Base-by-base conservation (phyloP, 139 green algal species). In the Deuterostichococcus epilithicus region DNA sequence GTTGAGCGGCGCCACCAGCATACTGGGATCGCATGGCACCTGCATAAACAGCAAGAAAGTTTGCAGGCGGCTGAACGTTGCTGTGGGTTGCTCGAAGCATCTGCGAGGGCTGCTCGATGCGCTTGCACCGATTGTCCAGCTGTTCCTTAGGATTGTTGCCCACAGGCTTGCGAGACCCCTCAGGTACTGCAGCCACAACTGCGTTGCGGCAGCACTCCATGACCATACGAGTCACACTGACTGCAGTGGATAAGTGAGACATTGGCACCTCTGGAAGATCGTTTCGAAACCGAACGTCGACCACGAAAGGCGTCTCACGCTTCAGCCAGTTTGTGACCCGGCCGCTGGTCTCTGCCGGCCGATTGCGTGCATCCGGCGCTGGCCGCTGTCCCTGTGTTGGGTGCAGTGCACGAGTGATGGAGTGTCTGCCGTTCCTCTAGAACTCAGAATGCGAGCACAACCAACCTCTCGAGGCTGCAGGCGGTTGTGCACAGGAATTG, bases 1-100 rank as follows among this genome's bases (percentile, higher is more conserved):
- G 58, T 88, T 45, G 6, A 86, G 77, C 3, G 83, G 80, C 0
- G 78, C 73, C 38, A 94, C 76, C 30, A 94, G 80, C 81, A 94
- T 82, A 76, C 92, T 93, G 69, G 90, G 90, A 71, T 93, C 90
- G 25, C 83, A 86, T 3, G 90, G 88, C 69, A 93, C 86, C 85
- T 91, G 83, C 39, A 73, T 42, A 33, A n/a, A 2, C 18, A 1
- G 39, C 74, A 78, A 5, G 1, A 67, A 22, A 47, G 30, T 32
- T 33, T 38, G 4, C 10, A 44, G 30, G n/a, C 0, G 28, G 4
- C 28, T 25, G 68, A 10, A 42, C 37, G 20, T 76, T 13, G 15
- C 65, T 67, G 32, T 33, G 36, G 44, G 26, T 32, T 25, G 36
- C 0, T 0, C 38, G 30, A n/a, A n/a, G n/a, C n/a, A n/a, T n/a